phyloP scores from a whole-genome alignment of 768 basidiomycete genomes.

The Russula dissimulans region DNA sequence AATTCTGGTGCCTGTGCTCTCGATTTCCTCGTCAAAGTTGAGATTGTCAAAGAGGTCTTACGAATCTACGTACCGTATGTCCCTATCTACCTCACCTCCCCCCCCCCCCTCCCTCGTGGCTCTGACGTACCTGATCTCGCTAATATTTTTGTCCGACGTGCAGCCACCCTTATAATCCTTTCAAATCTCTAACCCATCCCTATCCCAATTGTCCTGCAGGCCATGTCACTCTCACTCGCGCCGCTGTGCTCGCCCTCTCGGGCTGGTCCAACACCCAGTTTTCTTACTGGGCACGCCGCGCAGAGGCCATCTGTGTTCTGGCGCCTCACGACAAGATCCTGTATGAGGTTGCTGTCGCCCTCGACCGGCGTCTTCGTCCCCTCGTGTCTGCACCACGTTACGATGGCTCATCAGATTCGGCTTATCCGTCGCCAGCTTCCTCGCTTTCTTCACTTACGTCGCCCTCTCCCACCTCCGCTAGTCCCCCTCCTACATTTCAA shows the following conservation, averaged over 20 bases:
- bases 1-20: slow-evolving; percentile 36
- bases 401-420: slow-evolving; percentile 17
- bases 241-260: slow-evolving; percentile 38
- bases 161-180: slow-evolving; percentile 46
- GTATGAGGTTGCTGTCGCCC: slow-evolving; percentile 32
- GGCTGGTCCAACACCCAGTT: slow-evolving; percentile 49
- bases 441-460: slow-evolving; percentile 17
- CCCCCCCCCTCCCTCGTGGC: background rate
- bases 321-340: slow-evolving; percentile 34
- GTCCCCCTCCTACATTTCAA: slow-evolving; percentile 23
- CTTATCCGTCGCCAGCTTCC: slow-evolving; percentile 19
- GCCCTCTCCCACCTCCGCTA: slow-evolving; percentile 7
- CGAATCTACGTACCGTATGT: slow-evolving; percentile 43
- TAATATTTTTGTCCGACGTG: slow-evolving; percentile 3
- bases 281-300: slow-evolving; percentile 45
- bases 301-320: slow-evolving; percentile 41
- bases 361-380: slow-evolving; percentile 33
- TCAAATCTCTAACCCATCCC: slow-evolving; percentile 38
- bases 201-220: slow-evolving; percentile 34
- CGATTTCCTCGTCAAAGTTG: slow-evolving; percentile 45
- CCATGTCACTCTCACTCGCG: slow-evolving; percentile 38
- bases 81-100: background rate
- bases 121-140: background rate
- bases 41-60: slow-evolving; percentile 41
- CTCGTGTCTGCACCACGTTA: slow-evolving; percentile 19